Base-by-base conservation (phyloP, 2,329 filamentous ascomycete genomes). In the Apiospora arundinis region DNA sequence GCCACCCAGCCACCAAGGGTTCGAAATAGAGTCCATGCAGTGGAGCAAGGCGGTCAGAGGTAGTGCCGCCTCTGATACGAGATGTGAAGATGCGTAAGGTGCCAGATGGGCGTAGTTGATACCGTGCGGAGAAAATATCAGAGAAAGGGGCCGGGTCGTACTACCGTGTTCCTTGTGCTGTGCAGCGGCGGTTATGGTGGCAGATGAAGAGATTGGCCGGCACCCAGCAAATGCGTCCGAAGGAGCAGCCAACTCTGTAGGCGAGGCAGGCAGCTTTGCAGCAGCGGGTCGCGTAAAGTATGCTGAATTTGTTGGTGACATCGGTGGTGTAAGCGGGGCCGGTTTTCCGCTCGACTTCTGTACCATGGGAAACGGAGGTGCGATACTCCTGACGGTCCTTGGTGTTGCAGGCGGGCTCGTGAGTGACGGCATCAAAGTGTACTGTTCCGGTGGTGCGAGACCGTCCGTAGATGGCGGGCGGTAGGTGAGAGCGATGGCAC, bases 401-500 rank as follows among this genome's bases (percentile, higher is more conserved):
- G 81, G 81, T 18, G 80, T 81, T 7, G 74, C 70, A 6, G 80
- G 80, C 42, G 81, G 80, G 7, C 80, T 80, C 32, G 74, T 71
- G 28, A 78, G 69, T 12, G 71, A n/a, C 16, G 69, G 52, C 28
- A 21, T 18, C 18, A 63, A 8, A 12, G 56, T 63, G 32, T 63
- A 63, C 21, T 49, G 25, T 28, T 5, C 45, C 12, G 44, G 70
- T 42, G 65, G 71, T 9, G 48, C 68, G 52, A 75, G 25, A n/a
- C 69, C 70, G 46, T 72, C 74, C 1, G 77, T 78, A 14, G 81
- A 76, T 0, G 91, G 89, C 25, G 91, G 87, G 23, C 88, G 87
- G 78, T 94, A 94, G 0, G 92, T 94, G 75, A 94, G 92, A 18
- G 90, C 92, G 74, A 94, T 87, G 14, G 91, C 92, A 71, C 89